phyloP scores from a whole-genome alignment of 768 basidiomycete species.

The Suillus occidentalis region DNA sequence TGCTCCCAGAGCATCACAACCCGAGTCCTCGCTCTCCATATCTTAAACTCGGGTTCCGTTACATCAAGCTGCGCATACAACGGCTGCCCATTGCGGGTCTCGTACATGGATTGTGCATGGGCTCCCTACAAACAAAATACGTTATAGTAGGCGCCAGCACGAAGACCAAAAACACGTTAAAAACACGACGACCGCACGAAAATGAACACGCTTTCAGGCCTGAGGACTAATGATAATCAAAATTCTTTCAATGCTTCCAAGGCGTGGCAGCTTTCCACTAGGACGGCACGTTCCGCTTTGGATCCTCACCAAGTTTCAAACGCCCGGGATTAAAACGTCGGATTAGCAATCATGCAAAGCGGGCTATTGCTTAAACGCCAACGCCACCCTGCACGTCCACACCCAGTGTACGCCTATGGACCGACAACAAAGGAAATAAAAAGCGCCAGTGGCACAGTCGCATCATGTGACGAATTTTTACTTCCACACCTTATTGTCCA shows the following conservation, averaged over 20 bases:
- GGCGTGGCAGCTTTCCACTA: not conserved
- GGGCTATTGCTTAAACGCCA: slow-evolving; percentile 5
- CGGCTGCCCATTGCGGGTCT: slow-evolving; percentile 10
- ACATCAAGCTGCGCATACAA: slow-evolving; percentile 9
- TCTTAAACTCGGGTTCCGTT: slow-evolving; percentile 19
- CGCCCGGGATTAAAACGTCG: not conserved
- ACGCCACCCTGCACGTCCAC: not conserved
- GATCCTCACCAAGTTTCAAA: not conserved
- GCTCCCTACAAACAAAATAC: slow-evolving; percentile 12
- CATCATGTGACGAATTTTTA: not conserved
- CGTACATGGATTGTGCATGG: slow-evolving; percentile 15
- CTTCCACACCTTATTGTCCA: not conserved
- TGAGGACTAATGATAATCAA: not conserved
- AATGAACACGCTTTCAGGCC: not conserved
- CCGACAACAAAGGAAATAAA: not conserved
- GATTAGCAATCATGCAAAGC: not conserved
- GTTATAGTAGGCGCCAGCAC: not conserved
- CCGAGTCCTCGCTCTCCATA: slow-evolving; percentile 24
- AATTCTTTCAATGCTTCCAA: not conserved
- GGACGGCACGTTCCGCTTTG: not conserved
- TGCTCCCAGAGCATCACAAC: slow-evolving; percentile 18
- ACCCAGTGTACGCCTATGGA: not conserved
- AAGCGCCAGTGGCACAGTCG: not conserved
- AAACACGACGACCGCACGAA: not conserved
- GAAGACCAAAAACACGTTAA: not conserved